Base-by-base conservation (phyloP, 2,329 filamentous ascomycete species). In the Fusarium avenaceum region DNA sequence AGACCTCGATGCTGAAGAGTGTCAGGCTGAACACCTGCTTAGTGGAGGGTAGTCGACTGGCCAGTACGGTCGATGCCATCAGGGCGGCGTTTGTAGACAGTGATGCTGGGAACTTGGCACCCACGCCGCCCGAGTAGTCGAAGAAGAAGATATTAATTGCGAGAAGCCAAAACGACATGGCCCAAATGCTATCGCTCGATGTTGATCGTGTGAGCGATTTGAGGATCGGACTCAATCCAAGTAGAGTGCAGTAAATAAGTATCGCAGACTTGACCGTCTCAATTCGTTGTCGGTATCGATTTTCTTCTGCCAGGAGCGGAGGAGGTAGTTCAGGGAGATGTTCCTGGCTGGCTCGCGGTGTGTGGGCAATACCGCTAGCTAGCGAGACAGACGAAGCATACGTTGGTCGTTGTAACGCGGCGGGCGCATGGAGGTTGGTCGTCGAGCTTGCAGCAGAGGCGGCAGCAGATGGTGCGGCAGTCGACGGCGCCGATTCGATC, bases 71-170 rank as follows among this genome's bases (percentile, higher is more conserved):
- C 7, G 92, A 95, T 1, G 95, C 95, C 94, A 98, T 98, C 52
- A 99, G 85, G 1, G 95, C 96, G 3, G 96, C 96, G 71, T 98
- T 99, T 24, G 96, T 99, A 11, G 93, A 97, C 7, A 98, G 85
- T 5, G 85, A 90, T 11, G 90, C 90, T 1, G 90, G 90, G 71
- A 92, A 90, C 71, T 89, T 91, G 61, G 78, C 80, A 24, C 83
- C 83, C 22, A 88, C 80, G 33, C 87, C 86, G 40, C 92, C 91
- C 13, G 93, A 92, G 79, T 99, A 99, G 83, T 99, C 96, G 76
- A 97, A 98, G 78, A 96, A 97, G 80, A 97, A 96, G 65, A 98
- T 93, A 78, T 99, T 99, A 80, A 97, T 95, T 74, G 92, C 88
- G 66, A 99, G 88, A 44, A 99, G 86, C 89, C 94, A 96, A 75